Conservation (phyloP, 352 stramenopile genomes). For the Aphanomyces euteiches region DNA sequence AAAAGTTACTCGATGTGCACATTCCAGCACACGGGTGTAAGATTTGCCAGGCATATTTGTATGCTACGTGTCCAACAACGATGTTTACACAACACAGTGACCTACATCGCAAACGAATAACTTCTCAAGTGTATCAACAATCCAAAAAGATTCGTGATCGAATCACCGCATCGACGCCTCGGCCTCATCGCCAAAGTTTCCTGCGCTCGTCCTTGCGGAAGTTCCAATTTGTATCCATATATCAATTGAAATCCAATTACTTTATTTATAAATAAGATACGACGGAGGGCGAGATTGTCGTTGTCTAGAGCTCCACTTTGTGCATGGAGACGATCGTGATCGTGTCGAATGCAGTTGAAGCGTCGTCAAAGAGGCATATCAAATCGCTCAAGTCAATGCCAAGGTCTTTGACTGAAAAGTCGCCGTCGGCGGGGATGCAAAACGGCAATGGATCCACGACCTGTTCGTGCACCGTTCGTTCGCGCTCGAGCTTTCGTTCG, state of each 20-base stretch:
- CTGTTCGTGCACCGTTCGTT: neutral
- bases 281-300: neutral
- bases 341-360: neutral
- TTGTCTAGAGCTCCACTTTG: neutral
- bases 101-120: no score
- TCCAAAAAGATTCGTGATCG: no score
- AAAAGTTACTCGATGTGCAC: no score
- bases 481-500: neutral
- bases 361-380: neutral
- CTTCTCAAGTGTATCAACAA: no score
- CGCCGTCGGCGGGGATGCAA: neutral
- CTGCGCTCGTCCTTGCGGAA: no score
- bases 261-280: neutral
- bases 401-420: neutral
- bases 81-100: no score
- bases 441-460: neutral
- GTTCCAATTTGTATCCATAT: neutral
- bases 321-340: neutral
- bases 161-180: no score
- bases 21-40: no score
- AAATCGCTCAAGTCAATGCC: neutral
- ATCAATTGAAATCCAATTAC: constrained; percentile 4
- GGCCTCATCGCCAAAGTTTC: no score
- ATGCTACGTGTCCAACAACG: no score
- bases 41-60: no score